phyloP scores from a whole-genome alignment of 1,139 yeast species.

The Geotrichum fermentans region DNA sequence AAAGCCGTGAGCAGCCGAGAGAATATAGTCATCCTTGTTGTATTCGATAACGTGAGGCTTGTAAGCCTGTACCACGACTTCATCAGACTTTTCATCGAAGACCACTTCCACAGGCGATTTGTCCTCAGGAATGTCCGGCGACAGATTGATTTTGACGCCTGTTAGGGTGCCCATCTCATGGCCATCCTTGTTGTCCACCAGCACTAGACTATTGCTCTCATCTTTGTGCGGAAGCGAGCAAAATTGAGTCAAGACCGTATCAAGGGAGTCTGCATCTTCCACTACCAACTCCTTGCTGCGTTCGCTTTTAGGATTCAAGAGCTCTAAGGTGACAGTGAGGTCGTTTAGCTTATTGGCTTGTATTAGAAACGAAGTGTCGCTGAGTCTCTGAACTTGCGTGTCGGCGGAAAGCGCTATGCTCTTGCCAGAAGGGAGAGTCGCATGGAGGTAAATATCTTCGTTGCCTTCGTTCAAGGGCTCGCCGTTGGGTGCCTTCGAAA shows the following conservation, averaged over 20 bases:
- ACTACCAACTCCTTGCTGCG: neutral
- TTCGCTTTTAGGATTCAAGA: neutral
- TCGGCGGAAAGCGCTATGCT: constrained; percentile 15
- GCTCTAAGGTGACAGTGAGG: constrained; percentile 1
- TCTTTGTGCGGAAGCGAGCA: constrained; percentile 11
- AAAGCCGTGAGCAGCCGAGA: constrained; percentile 17
- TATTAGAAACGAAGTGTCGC: constrained; percentile 4
- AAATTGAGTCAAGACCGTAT: constrained; percentile 16
- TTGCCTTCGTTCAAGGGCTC: neutral
- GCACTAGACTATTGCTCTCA: constrained; percentile 6
- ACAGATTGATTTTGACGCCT: constrained; percentile 7
- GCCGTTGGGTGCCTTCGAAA: neutral
- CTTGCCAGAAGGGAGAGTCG: constrained; percentile 15
- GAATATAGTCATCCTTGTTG: constrained; percentile 12
- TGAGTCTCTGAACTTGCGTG: constrained; percentile 5
- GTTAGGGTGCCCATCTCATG: constrained; percentile 13
- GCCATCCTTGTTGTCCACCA: constrained; percentile 17
- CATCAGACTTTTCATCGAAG: neutral
- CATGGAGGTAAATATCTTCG: constrained; percentile 10
- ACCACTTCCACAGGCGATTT: constrained; percentile 18
- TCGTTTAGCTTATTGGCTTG: neutral
- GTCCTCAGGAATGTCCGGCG: constrained; percentile 10
- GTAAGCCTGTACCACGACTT: neutral
- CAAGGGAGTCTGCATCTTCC: constrained; percentile 15
- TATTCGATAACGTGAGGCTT: neutral